These are phyloP conservation scores for Xylaria sp. DNA, from an alignment of 2,329 filamentous ascomycete genomes.

Conservation along the genomic window DNA sequence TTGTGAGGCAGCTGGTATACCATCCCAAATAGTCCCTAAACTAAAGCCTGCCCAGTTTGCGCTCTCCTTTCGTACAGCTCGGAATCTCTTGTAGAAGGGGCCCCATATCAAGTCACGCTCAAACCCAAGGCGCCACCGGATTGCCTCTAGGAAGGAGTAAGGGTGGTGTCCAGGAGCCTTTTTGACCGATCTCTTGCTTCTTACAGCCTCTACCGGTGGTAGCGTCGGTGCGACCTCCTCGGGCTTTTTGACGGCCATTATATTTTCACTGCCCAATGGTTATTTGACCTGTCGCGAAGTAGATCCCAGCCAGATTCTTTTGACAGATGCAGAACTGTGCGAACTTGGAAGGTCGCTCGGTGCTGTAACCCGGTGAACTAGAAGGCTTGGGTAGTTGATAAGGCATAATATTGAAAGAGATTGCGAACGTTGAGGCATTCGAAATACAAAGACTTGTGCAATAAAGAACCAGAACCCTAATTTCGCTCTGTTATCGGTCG, in stretches of 20 bases:
- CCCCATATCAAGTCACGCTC: slow-evolving; percentile 36
- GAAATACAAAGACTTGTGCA: slow-evolving; percentile 32
- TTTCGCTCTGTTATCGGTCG: slow-evolving; percentile 11
- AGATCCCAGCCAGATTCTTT: slow-evolving; percentile 2
- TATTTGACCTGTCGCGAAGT: neutral
- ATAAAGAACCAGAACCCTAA: neutral
- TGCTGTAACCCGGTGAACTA: slow-evolving; percentile 11
- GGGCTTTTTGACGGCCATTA: neutral
- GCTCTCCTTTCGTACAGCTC: slow-evolving; percentile 15
- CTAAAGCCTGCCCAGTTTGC: slow-evolving; percentile 17
- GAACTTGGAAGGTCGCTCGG: slow-evolving; percentile 5
- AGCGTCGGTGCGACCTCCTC: slow-evolving; percentile 15
- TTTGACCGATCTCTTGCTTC: neutral
- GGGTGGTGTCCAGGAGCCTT: neutral
- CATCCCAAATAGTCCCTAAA: slow-evolving; percentile 28
- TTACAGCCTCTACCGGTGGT: slow-evolving; percentile 19
- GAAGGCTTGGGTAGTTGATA: slow-evolving; percentile 27
- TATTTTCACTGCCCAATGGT: slow-evolving; percentile 15
- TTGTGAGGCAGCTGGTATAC: slow-evolving; percentile 28
- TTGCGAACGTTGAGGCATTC: slow-evolving; percentile 11
- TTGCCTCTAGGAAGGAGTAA: slow-evolving; percentile 6
- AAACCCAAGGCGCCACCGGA: slow-evolving; percentile 17
- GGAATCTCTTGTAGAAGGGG: slow-evolving; percentile 33
- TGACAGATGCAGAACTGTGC: slow-evolving; percentile 9
- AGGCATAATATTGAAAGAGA: slow-evolving; percentile 35